These are phyloP conservation scores for Phaffia australis DNA, from an alignment of 768 basidiomycete genomes.

Conservation along the genomic window DNA sequence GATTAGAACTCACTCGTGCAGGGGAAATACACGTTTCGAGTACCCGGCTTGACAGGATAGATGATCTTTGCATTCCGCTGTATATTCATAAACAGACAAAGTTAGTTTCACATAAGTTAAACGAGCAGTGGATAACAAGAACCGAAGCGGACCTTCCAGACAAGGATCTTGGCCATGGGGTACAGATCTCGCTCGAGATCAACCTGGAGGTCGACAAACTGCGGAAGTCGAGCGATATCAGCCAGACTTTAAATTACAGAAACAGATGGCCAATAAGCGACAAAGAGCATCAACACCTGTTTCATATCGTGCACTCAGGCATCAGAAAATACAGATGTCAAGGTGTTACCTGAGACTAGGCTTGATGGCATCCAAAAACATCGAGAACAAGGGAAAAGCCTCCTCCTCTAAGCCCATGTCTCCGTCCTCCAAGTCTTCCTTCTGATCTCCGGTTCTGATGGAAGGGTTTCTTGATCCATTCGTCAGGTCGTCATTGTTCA, in stretches of 20 bases:
- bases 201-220: conserved; percentile 25
- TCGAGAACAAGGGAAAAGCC: conserved; percentile 39
- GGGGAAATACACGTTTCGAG: conserved; percentile 72
- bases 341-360: conserved; percentile 29
- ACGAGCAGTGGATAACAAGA: not conserved
- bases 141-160: conserved; percentile 50
- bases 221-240: conserved; percentile 35
- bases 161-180: conserved; percentile 83
- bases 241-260: conserved; percentile 29
- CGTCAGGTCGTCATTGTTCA: not conserved
- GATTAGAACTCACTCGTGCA: conserved; percentile 35
- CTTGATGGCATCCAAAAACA: conserved; percentile 34
- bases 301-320: too few relatives aligned
- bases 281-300: not conserved
- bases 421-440: not conserved
- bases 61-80: conserved; percentile 71
- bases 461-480: not conserved
- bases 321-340: not conserved
- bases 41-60: conserved; percentile 63
- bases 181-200: conserved; percentile 53
- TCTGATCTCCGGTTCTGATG: not conserved
- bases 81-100: not conserved
- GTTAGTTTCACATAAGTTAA: not conserved
- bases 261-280: not conserved
- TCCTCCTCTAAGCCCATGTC: conserved; percentile 8